These are phyloP conservation scores for Fusarium armeniacum DNA, from an alignment of 2,329 filamentous ascomycete species.

Conservation along the genomic window DNA sequence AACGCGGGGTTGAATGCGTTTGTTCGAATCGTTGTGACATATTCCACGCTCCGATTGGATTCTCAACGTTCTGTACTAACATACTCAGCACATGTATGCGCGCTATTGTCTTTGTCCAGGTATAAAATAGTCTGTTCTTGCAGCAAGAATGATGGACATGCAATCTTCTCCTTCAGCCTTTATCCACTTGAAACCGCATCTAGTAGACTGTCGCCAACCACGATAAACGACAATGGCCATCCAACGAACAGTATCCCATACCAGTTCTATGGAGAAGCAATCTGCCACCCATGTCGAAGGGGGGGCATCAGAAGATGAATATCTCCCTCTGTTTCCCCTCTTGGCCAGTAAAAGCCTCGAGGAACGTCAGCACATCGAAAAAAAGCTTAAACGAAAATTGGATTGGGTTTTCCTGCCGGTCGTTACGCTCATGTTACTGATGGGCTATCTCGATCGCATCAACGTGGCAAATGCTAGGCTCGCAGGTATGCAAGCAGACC, in stretches of 20 bases:
- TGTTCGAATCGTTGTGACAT: neutral
- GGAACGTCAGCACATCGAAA: neutral
- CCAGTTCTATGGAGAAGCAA: slow-evolving; percentile 1
- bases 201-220: neutral
- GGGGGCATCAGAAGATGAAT: neutral
- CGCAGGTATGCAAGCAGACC: slow-evolving; percentile 1
- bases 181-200: neutral
- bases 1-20: neutral
- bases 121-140: neutral
- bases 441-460: slow-evolving; percentile 9
- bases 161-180: neutral
- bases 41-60: too few species aligned
- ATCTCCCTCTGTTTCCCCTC: neutral
- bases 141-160: neutral
- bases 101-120: neutral
- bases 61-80: accelerated
- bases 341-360: neutral
- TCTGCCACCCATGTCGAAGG: neutral
- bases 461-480: slow-evolving; percentile 4
- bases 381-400: neutral
- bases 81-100: neutral
- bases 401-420: slow-evolving; percentile 1
- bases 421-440: neutral
- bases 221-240: neutral
- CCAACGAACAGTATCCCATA: neutral